A percentile compares a stretch with the other conserved stretches of the same genome.
Evolutionary conservation across 2,329 filamentous ascomycete species (phyloP).

Genomic region (Curvularia sp.): DNA sequence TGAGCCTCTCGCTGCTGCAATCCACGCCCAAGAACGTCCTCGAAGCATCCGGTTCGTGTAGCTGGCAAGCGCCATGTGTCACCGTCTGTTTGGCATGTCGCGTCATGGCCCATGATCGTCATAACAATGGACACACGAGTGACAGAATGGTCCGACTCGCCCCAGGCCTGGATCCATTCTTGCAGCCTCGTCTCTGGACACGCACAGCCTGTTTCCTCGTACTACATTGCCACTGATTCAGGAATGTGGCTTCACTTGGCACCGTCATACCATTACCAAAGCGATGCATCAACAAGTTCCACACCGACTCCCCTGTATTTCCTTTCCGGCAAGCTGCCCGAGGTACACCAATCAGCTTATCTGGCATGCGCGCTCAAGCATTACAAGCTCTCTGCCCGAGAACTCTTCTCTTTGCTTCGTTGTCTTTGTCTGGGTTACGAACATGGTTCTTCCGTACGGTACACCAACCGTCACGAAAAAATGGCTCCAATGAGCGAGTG

Average conservation of each 20-base stretch:
- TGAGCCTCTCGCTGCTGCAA: not conserved
- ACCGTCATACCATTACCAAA: slow-evolving; percentile 3
- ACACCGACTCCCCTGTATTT: not conserved
- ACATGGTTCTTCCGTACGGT: not conserved
- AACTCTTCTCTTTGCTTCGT: not conserved
- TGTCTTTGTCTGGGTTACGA: not conserved
- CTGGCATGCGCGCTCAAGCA: not conserved
- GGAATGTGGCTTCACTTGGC: not conserved
- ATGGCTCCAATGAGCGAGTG: not conserved
- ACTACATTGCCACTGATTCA: not conserved
- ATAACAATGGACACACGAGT: not conserved
- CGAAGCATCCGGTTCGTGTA: not conserved
- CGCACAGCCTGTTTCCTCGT: not conserved
- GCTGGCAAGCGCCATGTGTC: not conserved
- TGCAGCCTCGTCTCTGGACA: slow-evolving; percentile 1
- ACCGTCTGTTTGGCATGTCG: not conserved
- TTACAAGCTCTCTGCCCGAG: not conserved
- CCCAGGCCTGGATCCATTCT: not conserved
- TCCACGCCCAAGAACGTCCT: not conserved
- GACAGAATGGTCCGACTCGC: not conserved
- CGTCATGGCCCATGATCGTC: not conserved
- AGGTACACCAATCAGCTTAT: not conserved
- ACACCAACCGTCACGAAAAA: not conserved
- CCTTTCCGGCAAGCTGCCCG: too few species aligned
- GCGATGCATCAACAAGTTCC: not conserved